Evolutionary conservation across 257 asterid species (phyloP).

Genomic region (Eucommia ulmoides): DNA sequence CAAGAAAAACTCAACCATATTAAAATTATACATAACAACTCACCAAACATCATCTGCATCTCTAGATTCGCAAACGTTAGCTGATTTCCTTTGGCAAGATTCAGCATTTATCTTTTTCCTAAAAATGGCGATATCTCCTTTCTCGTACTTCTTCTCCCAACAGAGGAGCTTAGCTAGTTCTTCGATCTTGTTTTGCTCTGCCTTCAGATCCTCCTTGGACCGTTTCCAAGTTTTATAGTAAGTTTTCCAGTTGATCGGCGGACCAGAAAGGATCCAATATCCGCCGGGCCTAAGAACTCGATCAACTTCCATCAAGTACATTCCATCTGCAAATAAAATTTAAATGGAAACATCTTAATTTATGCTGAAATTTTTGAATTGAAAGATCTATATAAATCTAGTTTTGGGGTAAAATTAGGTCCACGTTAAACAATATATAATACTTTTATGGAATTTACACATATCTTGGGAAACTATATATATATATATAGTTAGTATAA

Average conservation of each 20-base stretch:
- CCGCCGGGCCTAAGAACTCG: slow-evolving; percentile 20
- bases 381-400: too few species aligned
- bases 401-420: too few species aligned
- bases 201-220: slow-evolving; percentile 8
- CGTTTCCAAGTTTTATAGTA: slow-evolving; percentile 14
- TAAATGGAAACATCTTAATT: too few species aligned
- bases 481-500: too few species aligned
- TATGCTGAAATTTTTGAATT: too few species aligned
- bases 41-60: slow-evolving; percentile 5
- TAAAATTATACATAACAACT: neutral
- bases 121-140: slow-evolving; percentile 7
- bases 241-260: slow-evolving; percentile 12
- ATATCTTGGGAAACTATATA: too few species aligned
- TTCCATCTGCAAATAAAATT: slow-evolving; percentile 8
- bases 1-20: too few species aligned
- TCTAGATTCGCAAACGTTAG: neutral
- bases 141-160: slow-evolving; percentile 15
- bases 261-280: slow-evolving; percentile 18
- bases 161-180: slow-evolving; percentile 14
- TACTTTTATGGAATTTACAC: too few species aligned
- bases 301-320: slow-evolving; percentile 17
- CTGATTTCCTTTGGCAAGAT: slow-evolving; percentile 1
- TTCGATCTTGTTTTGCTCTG: slow-evolving; percentile 12
- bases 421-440: too few species aligned
- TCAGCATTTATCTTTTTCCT: slow-evolving; percentile 7